phyloP scores from a whole-genome alignment of 2,329 filamentous ascomycete genomes.

The Ophiostoma tasmaniense region DNA sequence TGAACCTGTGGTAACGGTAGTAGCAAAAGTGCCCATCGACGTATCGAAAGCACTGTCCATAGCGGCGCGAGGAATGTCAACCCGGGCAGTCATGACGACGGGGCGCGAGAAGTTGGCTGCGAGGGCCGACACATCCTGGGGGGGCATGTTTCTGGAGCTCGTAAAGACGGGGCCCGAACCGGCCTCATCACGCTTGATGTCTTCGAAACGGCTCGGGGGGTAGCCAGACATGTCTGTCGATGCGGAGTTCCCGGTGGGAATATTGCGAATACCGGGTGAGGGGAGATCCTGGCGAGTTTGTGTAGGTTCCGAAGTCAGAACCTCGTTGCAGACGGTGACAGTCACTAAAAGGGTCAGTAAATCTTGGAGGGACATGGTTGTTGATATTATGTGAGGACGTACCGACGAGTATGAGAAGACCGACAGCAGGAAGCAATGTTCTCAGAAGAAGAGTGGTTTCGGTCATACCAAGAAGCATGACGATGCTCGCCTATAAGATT shows the following conservation, averaged over 20 bases:
- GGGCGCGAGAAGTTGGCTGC: not conserved
- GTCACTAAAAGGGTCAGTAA: constrained; percentile 25
- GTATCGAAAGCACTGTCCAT: not conserved
- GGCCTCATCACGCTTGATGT: constrained; percentile 36
- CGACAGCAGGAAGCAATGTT: constrained; percentile 43
- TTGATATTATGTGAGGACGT: constrained; percentile 22
- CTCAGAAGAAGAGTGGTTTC: constrained; percentile 36
- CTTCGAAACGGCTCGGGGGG: constrained; percentile 40
- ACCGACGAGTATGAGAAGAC: constrained; percentile 43
- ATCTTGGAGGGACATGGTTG: not conserved
- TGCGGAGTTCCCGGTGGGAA: constrained; percentile 32
- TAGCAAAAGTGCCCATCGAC: not conserved
- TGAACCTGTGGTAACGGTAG: not conserved
- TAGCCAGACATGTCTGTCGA: constrained; percentile 35
- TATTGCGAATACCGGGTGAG: constrained; percentile 32
- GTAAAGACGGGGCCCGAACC: constrained; percentile 9
- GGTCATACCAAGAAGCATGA: constrained; percentile 41
- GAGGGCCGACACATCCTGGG: constrained; percentile 3
- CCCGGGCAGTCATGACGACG: not conserved
- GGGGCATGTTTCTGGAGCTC: constrained; percentile 26
- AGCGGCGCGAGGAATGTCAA: not conserved
- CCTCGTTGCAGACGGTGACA: constrained; percentile 33
- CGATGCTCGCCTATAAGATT: constrained; percentile 39
- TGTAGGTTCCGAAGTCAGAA: constrained; percentile 23
- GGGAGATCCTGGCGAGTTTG: constrained; percentile 27